Percentiles rank a stretch among this genome's conserved stretches.
Evolutionary conservation across 495 filamentous ascomycete species (phyloP).

Genomic region (Penicillium turbatum): DNA sequence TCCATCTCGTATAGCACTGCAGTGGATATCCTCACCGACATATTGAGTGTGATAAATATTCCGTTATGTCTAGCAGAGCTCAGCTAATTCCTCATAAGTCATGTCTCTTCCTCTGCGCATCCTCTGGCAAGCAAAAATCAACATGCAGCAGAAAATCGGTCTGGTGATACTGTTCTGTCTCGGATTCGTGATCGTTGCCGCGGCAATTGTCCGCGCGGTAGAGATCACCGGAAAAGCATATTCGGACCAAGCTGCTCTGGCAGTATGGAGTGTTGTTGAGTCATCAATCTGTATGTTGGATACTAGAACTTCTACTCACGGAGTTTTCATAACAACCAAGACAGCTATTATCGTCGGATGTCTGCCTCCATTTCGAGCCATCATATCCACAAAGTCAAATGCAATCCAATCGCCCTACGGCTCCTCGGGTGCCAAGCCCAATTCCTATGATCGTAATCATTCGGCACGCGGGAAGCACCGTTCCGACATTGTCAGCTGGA

Average conservation of each 20-base stretch:
- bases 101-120: slow-evolving; percentile 33
- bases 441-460: not conserved
- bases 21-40: slow-evolving; percentile 41
- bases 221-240: slow-evolving; percentile 24
- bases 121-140: slow-evolving; percentile 25
- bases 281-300: slow-evolving; percentile 27
- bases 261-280: slow-evolving; percentile 33
- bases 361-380: slow-evolving; percentile 43
- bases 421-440: not conserved
- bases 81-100: slow-evolving; percentile 13
- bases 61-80: not conserved
- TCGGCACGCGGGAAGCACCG: not conserved
- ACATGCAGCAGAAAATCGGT: slow-evolving; percentile 28
- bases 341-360: slow-evolving; percentile 47
- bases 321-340: not conserved
- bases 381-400: slow-evolving; percentile 12
- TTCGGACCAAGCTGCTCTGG: slow-evolving; percentile 22
- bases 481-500: not conserved
- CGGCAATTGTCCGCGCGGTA: slow-evolving; percentile 30
- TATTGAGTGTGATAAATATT: slow-evolving; percentile 22
- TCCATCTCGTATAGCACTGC: slow-evolving; percentile 43
- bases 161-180: slow-evolving; percentile 31
- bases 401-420: slow-evolving; percentile 6
- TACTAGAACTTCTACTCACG: not conserved
- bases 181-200: slow-evolving; percentile 29